Base-by-base conservation (phyloP, 495 filamentous ascomycete species). In the Lichenothelia convexa region DNA sequence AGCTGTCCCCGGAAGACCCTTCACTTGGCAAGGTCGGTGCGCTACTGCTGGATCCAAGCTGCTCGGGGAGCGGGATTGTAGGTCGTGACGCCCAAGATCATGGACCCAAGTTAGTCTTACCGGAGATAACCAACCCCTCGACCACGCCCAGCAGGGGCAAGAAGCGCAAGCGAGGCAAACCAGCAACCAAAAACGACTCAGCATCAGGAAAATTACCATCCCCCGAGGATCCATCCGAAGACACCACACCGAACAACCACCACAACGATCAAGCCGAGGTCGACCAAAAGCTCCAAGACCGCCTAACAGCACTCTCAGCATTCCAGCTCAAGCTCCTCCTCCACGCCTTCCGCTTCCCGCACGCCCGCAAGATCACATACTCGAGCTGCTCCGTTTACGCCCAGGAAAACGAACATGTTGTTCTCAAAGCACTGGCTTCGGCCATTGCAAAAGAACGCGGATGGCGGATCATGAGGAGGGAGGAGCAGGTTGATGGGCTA, bases 21-120 rank as follows among this genome's bases (percentile, higher is more conserved):
- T 60, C 57, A 5, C 68, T 73, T 41, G 50, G 52, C 7, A 58
- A 68, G 8, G 80, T 93, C 4, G 67, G 70, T 0, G 76, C 75
- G 9, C 55, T 97, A 18, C 59, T 97, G 3, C 68, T 97, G 0
- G 91, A 97, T 53, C 89, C 89, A 0, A 87, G 79, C 45, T 97
- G 89, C 47, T 92, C 84, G 1, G 89, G 89, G 1, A 92, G 81
- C 49, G 89, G 89, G 0, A 97, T 97, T 18, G 73, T 93, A 6
- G 81, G 84, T 4, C 68, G 89, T 8, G 78, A 92, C 26, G 49
- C 84, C 8, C 61, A 70, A 35, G 53, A 67, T 1, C 71, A 71
- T 0, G 45, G 29, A 21, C 29, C 34, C 23, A 35, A 32, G 30
- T n/a, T n/a, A n/a, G n/a, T n/a, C n/a, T n/a, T n/a, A n/a, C 17